Evolutionary conservation across 2,329 filamentous ascomycete species (phyloP).

Genomic region (Nemania serpens): DNA sequence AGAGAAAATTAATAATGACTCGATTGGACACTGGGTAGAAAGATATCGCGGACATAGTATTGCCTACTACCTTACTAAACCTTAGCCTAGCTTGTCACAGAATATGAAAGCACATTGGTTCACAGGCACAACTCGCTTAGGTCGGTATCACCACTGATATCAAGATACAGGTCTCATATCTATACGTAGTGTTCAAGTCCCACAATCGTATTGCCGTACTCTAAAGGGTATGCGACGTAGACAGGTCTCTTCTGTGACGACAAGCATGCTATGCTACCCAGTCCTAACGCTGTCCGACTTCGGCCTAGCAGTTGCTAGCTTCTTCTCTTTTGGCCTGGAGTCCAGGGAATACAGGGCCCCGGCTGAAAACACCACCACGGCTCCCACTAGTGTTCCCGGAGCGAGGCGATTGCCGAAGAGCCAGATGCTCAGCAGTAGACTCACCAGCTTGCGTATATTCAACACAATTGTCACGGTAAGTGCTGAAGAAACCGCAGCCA

Average conservation of each 20-base stretch:
- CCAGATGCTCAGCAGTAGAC: constrained; percentile 88
- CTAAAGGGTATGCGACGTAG: constrained; percentile 1
- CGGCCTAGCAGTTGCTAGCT: constrained; percentile 11
- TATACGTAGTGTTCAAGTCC: not conserved
- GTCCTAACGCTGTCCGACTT: constrained; percentile 17
- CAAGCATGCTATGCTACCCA: constrained; percentile 14
- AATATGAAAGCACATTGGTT: no score
- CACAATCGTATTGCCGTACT: constrained; percentile 13
- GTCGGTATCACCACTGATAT: not conserved
- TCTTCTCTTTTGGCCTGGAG: constrained; percentile 45
- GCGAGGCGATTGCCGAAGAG: constrained; percentile 87
- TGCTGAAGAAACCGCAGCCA: constrained; percentile 85
- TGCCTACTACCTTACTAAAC: no score
- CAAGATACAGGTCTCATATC: not conserved
- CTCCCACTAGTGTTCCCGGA: constrained; percentile 77
- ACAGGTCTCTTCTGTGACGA: not conserved
- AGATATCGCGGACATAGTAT: no score
- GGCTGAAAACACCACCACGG: constrained; percentile 83
- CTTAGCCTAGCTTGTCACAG: no score
- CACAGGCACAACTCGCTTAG: not conserved
- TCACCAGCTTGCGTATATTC: constrained; percentile 93
- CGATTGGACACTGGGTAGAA: no score
- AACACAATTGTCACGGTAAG: constrained; percentile 95
- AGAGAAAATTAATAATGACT: no score
- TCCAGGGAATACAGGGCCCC: constrained; percentile 92